Evolutionary conservation across 768 basidiomycete genomes (phyloP), one percentile per base, ranked within the genome.

Genomic region (Multifurca ochricompacta): DNA sequence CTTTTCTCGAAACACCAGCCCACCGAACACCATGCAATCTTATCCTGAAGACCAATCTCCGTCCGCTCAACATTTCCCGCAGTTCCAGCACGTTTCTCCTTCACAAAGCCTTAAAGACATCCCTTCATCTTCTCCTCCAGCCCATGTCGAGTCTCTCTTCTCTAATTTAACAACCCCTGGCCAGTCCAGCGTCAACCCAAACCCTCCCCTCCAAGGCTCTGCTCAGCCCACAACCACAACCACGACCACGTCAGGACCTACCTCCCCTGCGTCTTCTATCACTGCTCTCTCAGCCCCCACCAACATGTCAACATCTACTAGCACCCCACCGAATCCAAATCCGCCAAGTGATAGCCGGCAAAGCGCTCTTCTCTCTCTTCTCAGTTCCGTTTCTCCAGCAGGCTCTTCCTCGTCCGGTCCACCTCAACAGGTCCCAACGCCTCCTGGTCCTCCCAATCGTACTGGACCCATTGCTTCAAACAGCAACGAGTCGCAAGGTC

Each of bases 361-460:
- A 70, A 87, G 77, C 63, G 85, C 87, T 0, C 73, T 91, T 45
- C 73, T 91, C 40, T 83, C 83, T 54, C 73, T 90, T 28, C 74
- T 89, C 18, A 76, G 83, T 56, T 71, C 79, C 43, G 72, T 73
- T 27, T 70, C 77, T 1, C 66, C 73, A 6, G 64, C 78, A 5
- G 53, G 68, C 64, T 51, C 66, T 52, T 62, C 57, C 51, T 68
- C 64, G 25, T 64, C 67, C n/a, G 59, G 61, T 32, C 64, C 67
- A 25, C 70, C 77, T 10, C 83, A 81, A 62, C 85, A 86, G 64
- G 72, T 84, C 37, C 84, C 85, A 11, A 83, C 84, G 0, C 85
- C 85, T 10, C 87, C 86, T 23, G 76, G 78, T 1, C 79, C 77
- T 0, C 66, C 81, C 10, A 65, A 63, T 76, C 78, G 16, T 74